These are phyloP conservation scores for Exophiala sideris DNA, from an alignment of 2,329 filamentous ascomycete species.

Conservation along the genomic window DNA sequence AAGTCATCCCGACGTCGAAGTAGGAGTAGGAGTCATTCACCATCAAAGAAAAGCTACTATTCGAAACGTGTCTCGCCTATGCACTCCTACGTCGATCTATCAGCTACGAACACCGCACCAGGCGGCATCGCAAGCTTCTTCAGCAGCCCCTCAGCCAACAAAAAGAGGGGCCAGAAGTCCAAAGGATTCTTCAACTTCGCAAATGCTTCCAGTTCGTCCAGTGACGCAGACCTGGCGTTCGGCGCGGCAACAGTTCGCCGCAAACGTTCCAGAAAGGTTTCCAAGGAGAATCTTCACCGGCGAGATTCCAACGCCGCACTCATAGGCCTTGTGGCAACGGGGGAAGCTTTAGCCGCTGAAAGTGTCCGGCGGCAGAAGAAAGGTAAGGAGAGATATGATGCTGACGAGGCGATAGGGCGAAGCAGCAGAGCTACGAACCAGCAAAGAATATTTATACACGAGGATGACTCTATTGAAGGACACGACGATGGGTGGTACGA, in stretches of 20 bases:
- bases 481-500: conserved; percentile 60
- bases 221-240: conserved; percentile 67
- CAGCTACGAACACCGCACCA: conserved; percentile 50
- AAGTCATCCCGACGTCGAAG: conserved; percentile 29
- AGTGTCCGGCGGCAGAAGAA: conserved; percentile 25
- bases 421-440: neutral
- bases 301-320: conserved; percentile 46
- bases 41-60: conserved; percentile 29
- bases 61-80: conserved; percentile 49
- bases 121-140: conserved; percentile 63
- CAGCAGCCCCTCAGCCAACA: conserved; percentile 56
- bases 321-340: conserved; percentile 46
- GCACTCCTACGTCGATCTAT: conserved; percentile 66
- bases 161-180: conserved; percentile 40
- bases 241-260: conserved; percentile 53
- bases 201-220: conserved; percentile 65
- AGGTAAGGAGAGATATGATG: conserved; percentile 21
- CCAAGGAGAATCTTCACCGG: conserved; percentile 23
- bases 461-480: conserved; percentile 17
- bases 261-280: conserved; percentile 30
- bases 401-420: conserved; percentile 22
- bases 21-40: conserved; percentile 37
- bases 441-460: conserved; percentile 10
- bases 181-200: conserved; percentile 53
- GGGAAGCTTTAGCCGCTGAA: conserved; percentile 45